Evolutionary conservation across 2,329 filamentous ascomycete genomes (phyloP), one percentile per base, ranked within the genome.

Genomic region (Aspergillus sp.): DNA sequence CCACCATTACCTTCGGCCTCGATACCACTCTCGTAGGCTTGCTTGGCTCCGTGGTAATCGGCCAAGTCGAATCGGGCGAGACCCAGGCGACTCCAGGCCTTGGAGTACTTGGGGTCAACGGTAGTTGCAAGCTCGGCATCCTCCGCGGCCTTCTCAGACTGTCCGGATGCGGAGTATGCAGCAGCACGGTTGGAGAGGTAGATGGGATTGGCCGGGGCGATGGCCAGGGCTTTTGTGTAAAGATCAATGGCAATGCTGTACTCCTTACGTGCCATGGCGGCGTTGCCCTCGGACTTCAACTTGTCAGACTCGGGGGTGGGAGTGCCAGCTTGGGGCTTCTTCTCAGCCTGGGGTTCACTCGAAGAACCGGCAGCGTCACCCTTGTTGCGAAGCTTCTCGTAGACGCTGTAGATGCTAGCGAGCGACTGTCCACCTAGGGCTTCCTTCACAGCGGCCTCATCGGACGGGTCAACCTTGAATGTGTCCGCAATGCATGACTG

Each of bases 101-200:
- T 98, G 65, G 93, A 96, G 82, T 98, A 99, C 73, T 86, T 87
- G 12, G 95, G 91, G 75, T 99, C 95, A 55, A 92, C 84, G 57
- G 86, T 85, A 56, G 95, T 90, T 55, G 95, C 95, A 64, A 95
- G 85, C 79, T 98, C 93, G 47, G 95, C 95, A 75, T 99, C 95
- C 61, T 88, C 82, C 67, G 86, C 87, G 12, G 95, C 95, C 62
- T 90, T 87, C 61, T 89, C 86, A 79, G 98, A 93, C 77, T 96
- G 88, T 67, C 87, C 86, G 61, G 86, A 86, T 21, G 91, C 93
- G 27, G 88, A 92, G 82, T 96, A 90, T 6, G 95, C 95, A 47
- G 95, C 95, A 11, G 95, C 95, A 65, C 95, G 91, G 85, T 99
- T 99, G 62, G 91, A 96, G 41, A 99, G 89, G 83, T 95, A 99